Evolutionary conservation across 495 filamentous ascomycete genomes (phyloP), one percentile per base, ranked within the genome.

Genomic region (Aspergillus biplanus): DNA sequence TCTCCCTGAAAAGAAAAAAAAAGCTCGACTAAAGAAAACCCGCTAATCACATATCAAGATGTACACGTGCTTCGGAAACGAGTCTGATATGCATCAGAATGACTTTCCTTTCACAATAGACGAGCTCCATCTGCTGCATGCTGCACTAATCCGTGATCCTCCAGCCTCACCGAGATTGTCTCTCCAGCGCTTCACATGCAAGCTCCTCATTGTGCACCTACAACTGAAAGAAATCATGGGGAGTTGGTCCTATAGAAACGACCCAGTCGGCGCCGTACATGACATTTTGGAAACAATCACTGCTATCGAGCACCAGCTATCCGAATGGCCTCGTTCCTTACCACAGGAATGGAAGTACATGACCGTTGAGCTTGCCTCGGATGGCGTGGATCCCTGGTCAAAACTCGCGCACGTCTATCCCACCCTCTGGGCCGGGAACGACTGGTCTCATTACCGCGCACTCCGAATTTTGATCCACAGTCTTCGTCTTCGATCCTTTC

Each of bases 401-500:
- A 39, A 15, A 50, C 18, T 16, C 9, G 57, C 57, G 27, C 34
- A 59, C 33, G 52, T 52, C 15, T 59, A 59, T 31, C 46, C 57
- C 9, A 59, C 57, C 16, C 35, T 59, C 47, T 39, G n/a, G 1
- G 57, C 46, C n/a, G 46, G 46, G 15, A 31, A 59, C 50, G 57
- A 59, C 46, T 59, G 57, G 57, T 50, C 57, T 13, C 57, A 18
- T 33, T 59, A 59, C 33, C 57, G 57, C 46, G 52, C 47, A 47
- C 57, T 59, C 50, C 57, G 18, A 16, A 52, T 52, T 8, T 34
- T 59, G 16, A 49, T 34, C 16, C 47, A 59, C 21, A 59, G 46
- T 21, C 47, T 59, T 32, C 57, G 57, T 9, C 57, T 59, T 33
- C 57, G 57, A 34, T 46, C 57, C 3, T 59, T 33, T 16, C 33